Percentiles rank a stretch among this genome's conserved stretches.
Evolutionary conservation across 768 basidiomycete species (phyloP).

Genomic region (Fomitopsis pulvina): DNA sequence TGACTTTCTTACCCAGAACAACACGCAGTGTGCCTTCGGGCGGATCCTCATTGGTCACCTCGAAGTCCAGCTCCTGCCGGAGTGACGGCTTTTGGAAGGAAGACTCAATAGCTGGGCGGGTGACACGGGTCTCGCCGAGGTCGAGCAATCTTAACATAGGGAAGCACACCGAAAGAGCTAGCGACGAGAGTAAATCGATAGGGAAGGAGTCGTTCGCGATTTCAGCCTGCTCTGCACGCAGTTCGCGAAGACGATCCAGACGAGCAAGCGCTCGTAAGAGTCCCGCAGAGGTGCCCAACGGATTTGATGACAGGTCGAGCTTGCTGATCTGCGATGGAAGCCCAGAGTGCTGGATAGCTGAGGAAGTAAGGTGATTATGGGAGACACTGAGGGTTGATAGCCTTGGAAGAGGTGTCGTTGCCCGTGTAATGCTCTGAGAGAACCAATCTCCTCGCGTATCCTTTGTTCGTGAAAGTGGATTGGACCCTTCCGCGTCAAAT

Average conservation of each 20-base stretch:
- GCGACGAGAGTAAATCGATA: conserved; percentile 26
- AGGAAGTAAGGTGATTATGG: conserved; percentile 55
- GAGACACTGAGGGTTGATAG: conserved; percentile 61
- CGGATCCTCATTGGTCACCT: conserved; percentile 47
- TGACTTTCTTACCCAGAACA: conserved; percentile 60
- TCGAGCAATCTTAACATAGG: conserved; percentile 51
- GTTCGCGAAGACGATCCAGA: conserved; percentile 48
- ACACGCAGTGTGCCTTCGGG: conserved; percentile 46
- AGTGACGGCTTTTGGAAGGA: conserved; percentile 36
- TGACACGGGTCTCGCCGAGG: conserved; percentile 58
- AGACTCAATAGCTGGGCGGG: conserved; percentile 34
- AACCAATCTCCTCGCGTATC: conserved; percentile 46
- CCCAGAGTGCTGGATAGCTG: conserved; percentile 39
- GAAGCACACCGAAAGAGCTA: conserved; percentile 32
- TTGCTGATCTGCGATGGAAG: conserved; percentile 52
- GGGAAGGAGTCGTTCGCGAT: conserved; percentile 59
- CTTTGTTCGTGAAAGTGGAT: conserved; percentile 29
- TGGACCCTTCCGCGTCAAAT: conserved; percentile 29
- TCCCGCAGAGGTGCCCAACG: conserved; percentile 38
- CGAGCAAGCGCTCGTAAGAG: conserved; percentile 42
- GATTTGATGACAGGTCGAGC: conserved; percentile 62
- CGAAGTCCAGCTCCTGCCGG: conserved; percentile 46
- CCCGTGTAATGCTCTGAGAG: conserved; percentile 51
- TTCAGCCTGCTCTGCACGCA: conserved; percentile 48
- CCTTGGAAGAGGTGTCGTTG: conserved; percentile 57